Evolutionary conservation across 2,329 filamentous ascomycete species (phyloP).

Genomic region (Colletotrichum godetiae): DNA sequence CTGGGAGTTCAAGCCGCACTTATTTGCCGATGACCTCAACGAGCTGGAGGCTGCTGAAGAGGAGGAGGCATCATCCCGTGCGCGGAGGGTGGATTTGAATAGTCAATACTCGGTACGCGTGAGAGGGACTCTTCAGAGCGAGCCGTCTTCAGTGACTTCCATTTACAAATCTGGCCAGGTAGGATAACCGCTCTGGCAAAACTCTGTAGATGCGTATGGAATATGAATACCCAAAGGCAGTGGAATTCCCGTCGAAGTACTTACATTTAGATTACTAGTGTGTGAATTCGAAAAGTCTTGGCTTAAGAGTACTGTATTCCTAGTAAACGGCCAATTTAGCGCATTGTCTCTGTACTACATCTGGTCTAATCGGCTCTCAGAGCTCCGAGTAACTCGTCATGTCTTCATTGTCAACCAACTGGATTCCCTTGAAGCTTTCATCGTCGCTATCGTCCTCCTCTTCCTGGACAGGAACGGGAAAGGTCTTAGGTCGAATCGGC

Average conservation of each 20-base stretch:
- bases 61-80: no score
- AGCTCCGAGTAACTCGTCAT: slow-evolving; percentile 19
- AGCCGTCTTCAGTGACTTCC: no score
- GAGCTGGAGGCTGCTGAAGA: no score
- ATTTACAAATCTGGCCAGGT: not conserved
- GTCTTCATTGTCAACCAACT: slow-evolving; percentile 51
- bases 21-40: no score
- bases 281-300: not conserved
- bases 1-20: no score
- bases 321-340: not conserved
- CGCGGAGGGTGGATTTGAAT: no score
- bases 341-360: not conserved
- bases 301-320: not conserved
- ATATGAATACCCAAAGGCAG: not conserved
- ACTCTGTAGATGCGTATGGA: not conserved
- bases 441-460: slow-evolving; percentile 42
- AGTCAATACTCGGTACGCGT: no score
- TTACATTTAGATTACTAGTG: not conserved
- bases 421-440: slow-evolving; percentile 49
- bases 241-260: not conserved
- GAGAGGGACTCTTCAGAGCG: no score
- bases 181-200: not conserved
- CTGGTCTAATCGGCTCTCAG: slow-evolving; percentile 11
- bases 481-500: slow-evolving; percentile 20
- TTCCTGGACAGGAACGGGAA: slow-evolving; percentile 1